Conservation (phyloP, 192 early-diverging fungal species). For the Umbelopsis sp. region DNA sequence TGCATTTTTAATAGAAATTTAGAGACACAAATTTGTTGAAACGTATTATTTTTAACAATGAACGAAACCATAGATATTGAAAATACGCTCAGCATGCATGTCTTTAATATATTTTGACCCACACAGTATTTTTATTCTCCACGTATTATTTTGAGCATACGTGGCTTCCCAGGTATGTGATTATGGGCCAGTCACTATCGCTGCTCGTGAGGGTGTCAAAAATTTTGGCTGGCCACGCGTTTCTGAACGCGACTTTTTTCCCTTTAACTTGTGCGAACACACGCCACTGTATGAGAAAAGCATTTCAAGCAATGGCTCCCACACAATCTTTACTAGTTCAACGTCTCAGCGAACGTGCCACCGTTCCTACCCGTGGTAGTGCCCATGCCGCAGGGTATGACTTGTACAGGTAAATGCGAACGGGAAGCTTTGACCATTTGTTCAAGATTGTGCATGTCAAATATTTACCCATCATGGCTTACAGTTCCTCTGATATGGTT, state of each 20-base stretch:
- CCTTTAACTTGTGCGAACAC: neutral
- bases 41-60: too few relatives aligned
- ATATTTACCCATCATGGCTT: neutral
- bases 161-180: too few relatives aligned
- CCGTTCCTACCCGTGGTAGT: conserved; percentile 82
- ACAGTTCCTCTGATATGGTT: conserved; percentile 56
- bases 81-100: too few relatives aligned
- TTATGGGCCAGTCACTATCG: too few relatives aligned
- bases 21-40: too few relatives aligned
- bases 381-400: conserved; percentile 91
- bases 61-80: too few relatives aligned
- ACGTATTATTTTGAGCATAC: too few relatives aligned
- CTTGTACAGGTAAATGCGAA: conserved; percentile 66
- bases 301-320: conserved; percentile 6
- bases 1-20: too few relatives aligned
- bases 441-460: neutral
- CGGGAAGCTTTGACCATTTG: neutral
- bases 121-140: too few relatives aligned
- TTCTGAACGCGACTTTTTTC: neutral
- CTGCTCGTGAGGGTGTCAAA: too few relatives aligned
- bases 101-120: too few relatives aligned
- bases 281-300: conserved; percentile 4
- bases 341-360: conserved; percentile 68
- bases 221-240: neutral
- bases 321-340: conserved; percentile 64